Conservation (phyloP, 2,329 filamentous ascomycete genomes). For the Pseudogymnoascus sp. region DNA sequence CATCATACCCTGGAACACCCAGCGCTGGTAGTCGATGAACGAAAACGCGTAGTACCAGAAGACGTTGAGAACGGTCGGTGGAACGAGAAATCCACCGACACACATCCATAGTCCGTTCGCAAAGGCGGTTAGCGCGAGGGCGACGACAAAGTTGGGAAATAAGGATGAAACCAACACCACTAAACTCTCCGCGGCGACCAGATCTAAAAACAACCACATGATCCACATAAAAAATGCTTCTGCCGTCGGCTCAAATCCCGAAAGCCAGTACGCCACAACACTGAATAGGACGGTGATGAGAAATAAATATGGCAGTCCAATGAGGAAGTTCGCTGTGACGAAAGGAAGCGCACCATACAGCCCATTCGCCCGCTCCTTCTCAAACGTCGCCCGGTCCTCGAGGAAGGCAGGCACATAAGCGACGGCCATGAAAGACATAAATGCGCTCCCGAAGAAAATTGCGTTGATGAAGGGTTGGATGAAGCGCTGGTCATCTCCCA, state of each 20-base stretch:
- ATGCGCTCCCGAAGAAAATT: conserved; percentile 62
- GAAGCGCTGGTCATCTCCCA: conserved; percentile 58
- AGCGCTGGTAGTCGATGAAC: conserved; percentile 77
- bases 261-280: conserved; percentile 69
- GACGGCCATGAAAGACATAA: conserved; percentile 76
- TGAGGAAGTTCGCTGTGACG: conserved; percentile 70
- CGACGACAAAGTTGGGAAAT: conserved; percentile 72
- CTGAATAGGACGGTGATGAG: conserved; percentile 70
- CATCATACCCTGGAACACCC: conserved; percentile 91
- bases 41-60: conserved; percentile 86
- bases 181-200: conserved; percentile 73
- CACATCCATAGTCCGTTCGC: conserved; percentile 88
- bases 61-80: conserved; percentile 62
- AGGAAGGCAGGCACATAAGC: conserved; percentile 80
- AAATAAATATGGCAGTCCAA: conserved; percentile 73
- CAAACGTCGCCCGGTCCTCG: conserved; percentile 65
- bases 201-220: conserved; percentile 78
- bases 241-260: conserved; percentile 61
- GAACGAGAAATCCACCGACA: conserved; percentile 74
- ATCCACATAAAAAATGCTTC: conserved; percentile 68
- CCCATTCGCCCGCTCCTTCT: conserved; percentile 75
- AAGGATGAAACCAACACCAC: conserved; percentile 68
- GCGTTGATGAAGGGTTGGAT: conserved; percentile 80
- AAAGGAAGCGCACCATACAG: conserved; percentile 69
- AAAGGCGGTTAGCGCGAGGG: conserved; percentile 73